Base-by-base conservation (phyloP, 257 asterid species). In the Plantago elongata region DNA sequence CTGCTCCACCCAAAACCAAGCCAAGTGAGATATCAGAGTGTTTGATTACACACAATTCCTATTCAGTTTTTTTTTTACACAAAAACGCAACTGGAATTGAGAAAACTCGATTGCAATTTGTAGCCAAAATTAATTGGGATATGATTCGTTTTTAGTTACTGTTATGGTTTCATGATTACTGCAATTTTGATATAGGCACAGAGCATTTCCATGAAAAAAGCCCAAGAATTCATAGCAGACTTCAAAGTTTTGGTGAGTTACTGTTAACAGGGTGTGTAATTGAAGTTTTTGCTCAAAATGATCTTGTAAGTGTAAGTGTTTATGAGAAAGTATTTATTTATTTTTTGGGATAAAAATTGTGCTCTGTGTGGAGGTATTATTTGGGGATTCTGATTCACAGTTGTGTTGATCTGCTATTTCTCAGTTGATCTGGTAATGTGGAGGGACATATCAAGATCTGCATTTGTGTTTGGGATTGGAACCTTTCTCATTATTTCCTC, bases 361-460 rank as follows among this genome's bases (percentile, higher is more conserved):
- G 1, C 2, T 22, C 27, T 22, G 27, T 22, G 27, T 22, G 27
- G 27, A 22, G 27, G 14, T 14, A 13, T 18, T 17, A 29, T 15
- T 14, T 40, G 7, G 52, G 11, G 15, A 27, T 69, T 17, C 62
- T 37, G 17, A 16, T 40, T 47, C 15, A 5, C 9, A 49, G 34
- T 60, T 37, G 12, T 45, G 56, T 22, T 22, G 12, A 16, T 67
- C 27, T 54, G 51, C 13, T 45, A 61, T 16, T 60, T 45, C 48
- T 65, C 78, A 92, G 97, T 79, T 79, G 92, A 89, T 47, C 57
- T 85, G 22, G 67, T 93, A 12, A 93, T 89, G 99, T 93, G 99
- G 99, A 89, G 77, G 62, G 94, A 93, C 63, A 80, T 61, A 66
- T 81, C 97, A 73, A 89, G 79, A 78, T 75, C 97, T 69, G 84